These are phyloP conservation scores for Aquilaria agallochum DNA, from an alignment of 441 rosid genomes.

Conservation along the genomic window DNA sequence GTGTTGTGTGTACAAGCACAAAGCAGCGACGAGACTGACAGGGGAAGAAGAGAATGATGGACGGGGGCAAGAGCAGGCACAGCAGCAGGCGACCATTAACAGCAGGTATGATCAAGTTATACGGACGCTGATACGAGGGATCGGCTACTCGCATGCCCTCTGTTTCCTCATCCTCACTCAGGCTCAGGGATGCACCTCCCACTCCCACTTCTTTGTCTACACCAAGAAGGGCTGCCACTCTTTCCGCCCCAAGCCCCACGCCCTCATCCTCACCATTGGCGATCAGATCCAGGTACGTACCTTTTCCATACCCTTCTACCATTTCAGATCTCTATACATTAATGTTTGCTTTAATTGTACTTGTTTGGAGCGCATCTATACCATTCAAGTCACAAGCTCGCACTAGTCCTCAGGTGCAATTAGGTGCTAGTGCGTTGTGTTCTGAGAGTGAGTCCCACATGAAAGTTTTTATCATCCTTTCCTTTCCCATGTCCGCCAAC, in stretches of 20 bases:
- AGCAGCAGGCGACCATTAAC: constrained; percentile 2
- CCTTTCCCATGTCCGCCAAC: too few relatives aligned
- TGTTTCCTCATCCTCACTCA: constrained; percentile 31
- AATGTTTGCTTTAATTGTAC: too few relatives aligned
- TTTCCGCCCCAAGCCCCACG: constrained; percentile 54
- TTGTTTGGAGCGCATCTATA: too few relatives aligned
- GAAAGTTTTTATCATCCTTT: too few relatives aligned
- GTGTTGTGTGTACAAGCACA: constrained; percentile 47
- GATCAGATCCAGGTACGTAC: constrained; percentile 54
- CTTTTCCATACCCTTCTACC: too few relatives aligned
- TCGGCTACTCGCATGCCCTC: constrained; percentile 65
- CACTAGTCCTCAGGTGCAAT: too few relatives aligned
- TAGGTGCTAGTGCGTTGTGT: too few relatives aligned
- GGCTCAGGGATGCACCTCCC: constrained; percentile 28
- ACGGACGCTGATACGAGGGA: constrained; percentile 69
- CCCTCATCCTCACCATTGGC: constrained; percentile 63
- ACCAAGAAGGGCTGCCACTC: constrained; percentile 86
- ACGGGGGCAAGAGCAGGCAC: constrained; percentile 17
- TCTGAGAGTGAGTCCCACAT: too few relatives aligned
- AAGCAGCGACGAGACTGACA: too few relatives aligned
- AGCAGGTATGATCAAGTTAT: constrained; percentile 55
- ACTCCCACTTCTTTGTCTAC: constrained; percentile 72
- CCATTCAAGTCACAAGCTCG: too few relatives aligned
- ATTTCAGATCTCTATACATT: too few relatives aligned
- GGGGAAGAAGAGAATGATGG: not conserved